These are phyloP conservation scores for Russula brevipes DNA, from an alignment of 768 basidiomycete species.

Conservation along the genomic window DNA sequence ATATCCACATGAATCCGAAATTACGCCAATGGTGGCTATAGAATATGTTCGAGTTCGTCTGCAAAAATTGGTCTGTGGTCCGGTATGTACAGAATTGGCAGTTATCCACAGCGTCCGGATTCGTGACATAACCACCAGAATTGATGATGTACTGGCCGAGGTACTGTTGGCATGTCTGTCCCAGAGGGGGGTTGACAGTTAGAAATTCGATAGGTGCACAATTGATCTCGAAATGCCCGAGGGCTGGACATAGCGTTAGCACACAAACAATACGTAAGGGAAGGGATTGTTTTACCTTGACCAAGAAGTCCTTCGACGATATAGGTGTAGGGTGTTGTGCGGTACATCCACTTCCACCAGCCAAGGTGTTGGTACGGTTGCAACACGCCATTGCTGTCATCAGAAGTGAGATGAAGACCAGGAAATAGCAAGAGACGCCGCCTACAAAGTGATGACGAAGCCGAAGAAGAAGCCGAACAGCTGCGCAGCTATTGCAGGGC, in stretches of 20 bases:
- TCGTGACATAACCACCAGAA: constrained; percentile 46
- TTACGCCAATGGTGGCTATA: constrained; percentile 49
- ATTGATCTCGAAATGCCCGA: constrained; percentile 45
- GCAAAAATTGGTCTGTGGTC: constrained; percentile 58
- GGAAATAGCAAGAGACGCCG: background rate
- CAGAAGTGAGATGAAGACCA: background rate
- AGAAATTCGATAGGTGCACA: constrained; percentile 65
- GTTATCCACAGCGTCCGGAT: constrained; percentile 34
- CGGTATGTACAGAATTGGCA: constrained; percentile 54
- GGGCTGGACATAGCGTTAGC: constrained; percentile 34
- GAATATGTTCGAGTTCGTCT: constrained; percentile 51
- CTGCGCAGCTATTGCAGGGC: constrained; percentile 38
- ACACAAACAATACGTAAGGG: background rate
- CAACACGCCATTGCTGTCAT: constrained; percentile 42
- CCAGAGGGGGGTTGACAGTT: constrained; percentile 43
- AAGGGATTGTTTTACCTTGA: constrained; percentile 38
- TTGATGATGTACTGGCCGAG: constrained; percentile 38
- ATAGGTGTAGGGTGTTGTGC: constrained; percentile 35
- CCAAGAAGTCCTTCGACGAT: constrained; percentile 39
- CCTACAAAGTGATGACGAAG: constrained; percentile 43
- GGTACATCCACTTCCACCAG: constrained; percentile 45
- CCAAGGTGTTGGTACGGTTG: constrained; percentile 42
- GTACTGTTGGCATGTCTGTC: constrained; percentile 46
- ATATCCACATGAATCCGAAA: constrained; percentile 43
- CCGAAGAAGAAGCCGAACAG: constrained; percentile 38